Percentiles rank a stretch among this genome's conserved stretches.
phyloP scores from a whole-genome alignment of 306 rosid genomes.

The Cicer bijugum region DNA sequence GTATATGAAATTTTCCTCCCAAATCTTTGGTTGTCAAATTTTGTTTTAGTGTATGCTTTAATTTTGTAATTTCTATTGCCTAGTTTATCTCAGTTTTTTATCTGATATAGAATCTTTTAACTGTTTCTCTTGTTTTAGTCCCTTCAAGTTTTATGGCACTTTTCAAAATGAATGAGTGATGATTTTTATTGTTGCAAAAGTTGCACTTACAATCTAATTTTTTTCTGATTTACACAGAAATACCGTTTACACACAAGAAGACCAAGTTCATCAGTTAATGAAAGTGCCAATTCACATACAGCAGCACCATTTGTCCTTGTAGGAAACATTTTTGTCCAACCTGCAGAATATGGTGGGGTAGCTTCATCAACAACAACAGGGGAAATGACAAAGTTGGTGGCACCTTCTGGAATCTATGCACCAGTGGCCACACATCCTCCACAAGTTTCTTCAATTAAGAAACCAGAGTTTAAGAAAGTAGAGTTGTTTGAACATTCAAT shows the following conservation, averaged over 20 bases:
- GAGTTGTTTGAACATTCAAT: slow-evolving; percentile 42
- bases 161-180: slow-evolving; percentile 7
- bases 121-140: slow-evolving; percentile 14
- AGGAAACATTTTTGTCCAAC: slow-evolving; percentile 81
- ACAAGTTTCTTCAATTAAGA: slow-evolving; percentile 41
- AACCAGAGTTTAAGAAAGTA: slow-evolving; percentile 44
- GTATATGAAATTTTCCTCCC: slow-evolving; percentile 14
- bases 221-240: slow-evolving; percentile 58
- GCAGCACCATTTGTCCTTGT: slow-evolving; percentile 76
- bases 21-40: slow-evolving; percentile 2
- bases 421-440: slow-evolving; percentile 66
- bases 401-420: slow-evolving; percentile 57
- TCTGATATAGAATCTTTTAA: not conserved
- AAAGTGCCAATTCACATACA: slow-evolving; percentile 54
- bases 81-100: slow-evolving; percentile 1
- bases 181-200: slow-evolving; percentile 11
- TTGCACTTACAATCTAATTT: slow-evolving; percentile 1
- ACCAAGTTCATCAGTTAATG: slow-evolving; percentile 61
- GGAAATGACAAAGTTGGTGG: slow-evolving; percentile 45
- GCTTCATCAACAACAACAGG: slow-evolving; percentile 52
- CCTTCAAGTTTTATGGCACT: not conserved
- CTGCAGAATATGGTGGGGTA: slow-evolving; percentile 61
- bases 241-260: slow-evolving; percentile 80
- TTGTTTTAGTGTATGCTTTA: not conserved
- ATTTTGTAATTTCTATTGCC: not conserved